Conservation (phyloP, 495 filamentous ascomycete genomes). For the Diplogelasinospora grovesii region DNA sequence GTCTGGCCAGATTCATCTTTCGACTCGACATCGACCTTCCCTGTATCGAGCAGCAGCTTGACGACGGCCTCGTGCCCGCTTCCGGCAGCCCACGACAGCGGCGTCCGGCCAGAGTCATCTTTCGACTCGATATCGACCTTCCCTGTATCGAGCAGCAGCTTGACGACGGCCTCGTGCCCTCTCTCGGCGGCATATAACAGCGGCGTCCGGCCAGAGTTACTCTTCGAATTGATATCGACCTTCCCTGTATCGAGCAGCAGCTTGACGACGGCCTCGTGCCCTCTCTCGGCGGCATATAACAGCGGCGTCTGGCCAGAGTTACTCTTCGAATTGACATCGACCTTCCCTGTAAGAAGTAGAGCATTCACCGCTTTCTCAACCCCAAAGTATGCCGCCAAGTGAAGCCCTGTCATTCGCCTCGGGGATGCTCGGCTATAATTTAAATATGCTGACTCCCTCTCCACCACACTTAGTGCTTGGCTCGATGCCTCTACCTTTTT, state of each 20-base stretch:
- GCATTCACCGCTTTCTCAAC: not conserved
- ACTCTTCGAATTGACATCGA: not conserved
- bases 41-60: not conserved
- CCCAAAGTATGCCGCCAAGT: not conserved
- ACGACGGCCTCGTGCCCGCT: not conserved
- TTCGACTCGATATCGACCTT: not conserved
- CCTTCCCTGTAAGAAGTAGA: not conserved
- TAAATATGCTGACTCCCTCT: not conserved
- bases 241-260: constrained; percentile 8
- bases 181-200: not conserved
- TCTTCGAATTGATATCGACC: constrained; percentile 19
- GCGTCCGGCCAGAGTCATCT: not conserved
- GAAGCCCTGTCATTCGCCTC: not conserved
- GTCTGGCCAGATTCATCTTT: not conserved
- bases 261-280: not conserved
- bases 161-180: not conserved
- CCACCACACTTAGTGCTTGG: not conserved
- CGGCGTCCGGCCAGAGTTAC: constrained; percentile 5
- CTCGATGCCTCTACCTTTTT: constrained; percentile 8
- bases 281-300: not conserved
- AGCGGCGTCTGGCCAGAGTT: constrained; percentile 9
- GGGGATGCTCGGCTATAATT: not conserved
- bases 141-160: too few relatives aligned
- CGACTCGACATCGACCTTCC: not conserved
- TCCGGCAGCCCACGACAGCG: not conserved